Conservation (phyloP, 2,329 filamentous ascomycete genomes). For the Cladosporium phlei region DNA sequence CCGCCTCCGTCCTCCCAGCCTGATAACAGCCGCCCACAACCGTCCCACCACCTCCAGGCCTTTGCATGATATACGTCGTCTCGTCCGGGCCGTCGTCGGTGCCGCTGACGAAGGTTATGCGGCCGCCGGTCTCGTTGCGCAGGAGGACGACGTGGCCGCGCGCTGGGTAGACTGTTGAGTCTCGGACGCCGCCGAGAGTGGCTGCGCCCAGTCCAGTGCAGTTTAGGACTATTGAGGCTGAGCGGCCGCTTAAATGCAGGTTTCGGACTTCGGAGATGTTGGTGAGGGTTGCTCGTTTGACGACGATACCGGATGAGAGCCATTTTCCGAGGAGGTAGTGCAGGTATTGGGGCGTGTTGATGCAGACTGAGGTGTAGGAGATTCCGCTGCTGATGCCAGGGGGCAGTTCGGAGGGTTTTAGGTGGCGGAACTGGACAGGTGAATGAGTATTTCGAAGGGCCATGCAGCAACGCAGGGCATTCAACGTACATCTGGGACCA, state of each 20-base stretch:
- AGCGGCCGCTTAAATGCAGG: slow-evolving; percentile 38
- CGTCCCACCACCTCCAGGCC: slow-evolving; percentile 68
- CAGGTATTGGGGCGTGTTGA: slow-evolving; percentile 79
- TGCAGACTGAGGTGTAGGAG: slow-evolving; percentile 73
- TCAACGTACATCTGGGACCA: slow-evolving; percentile 57
- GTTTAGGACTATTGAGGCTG: slow-evolving; percentile 67
- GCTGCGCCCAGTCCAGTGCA: slow-evolving; percentile 70
- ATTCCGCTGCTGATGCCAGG: slow-evolving; percentile 62
- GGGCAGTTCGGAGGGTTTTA: slow-evolving; percentile 45
- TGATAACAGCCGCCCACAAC: slow-evolving; percentile 75
- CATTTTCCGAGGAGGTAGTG: slow-evolving; percentile 75
- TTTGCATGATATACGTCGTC: slow-evolving; percentile 69
- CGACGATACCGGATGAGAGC: slow-evolving; percentile 60
- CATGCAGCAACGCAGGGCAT: neutral
- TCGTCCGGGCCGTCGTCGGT: slow-evolving; percentile 66
- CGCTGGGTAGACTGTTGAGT: slow-evolving; percentile 63
- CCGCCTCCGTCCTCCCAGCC: slow-evolving; percentile 67
- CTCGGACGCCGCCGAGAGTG: slow-evolving; percentile 72
- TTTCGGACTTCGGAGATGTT: slow-evolving; percentile 62
- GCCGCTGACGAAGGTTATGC: slow-evolving; percentile 62
- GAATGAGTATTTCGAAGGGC: neutral
- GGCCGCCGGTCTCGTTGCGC: slow-evolving; percentile 60
- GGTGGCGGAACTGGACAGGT: neutral
- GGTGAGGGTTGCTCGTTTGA: slow-evolving; percentile 59
- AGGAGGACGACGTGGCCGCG: slow-evolving; percentile 78